Conservation (phyloP, 202 grass and related monocot genomes). For the Schoenoplectus tabernaemontani region DNA sequence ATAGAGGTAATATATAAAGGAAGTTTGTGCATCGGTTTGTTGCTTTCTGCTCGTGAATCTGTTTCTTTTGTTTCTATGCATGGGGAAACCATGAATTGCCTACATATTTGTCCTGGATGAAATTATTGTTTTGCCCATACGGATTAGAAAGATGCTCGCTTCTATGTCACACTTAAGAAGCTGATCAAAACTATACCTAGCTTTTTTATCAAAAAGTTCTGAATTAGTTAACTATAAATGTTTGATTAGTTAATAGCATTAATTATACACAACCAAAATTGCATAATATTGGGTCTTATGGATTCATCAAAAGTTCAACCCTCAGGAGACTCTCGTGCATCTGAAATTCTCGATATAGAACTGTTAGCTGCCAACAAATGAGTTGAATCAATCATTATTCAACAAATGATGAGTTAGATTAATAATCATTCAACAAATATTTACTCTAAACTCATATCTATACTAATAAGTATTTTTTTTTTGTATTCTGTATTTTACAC, state of each 20-base stretch:
- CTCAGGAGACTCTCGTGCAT: background rate
- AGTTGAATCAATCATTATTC: no score
- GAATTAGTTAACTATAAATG: background rate
- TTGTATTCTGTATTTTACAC: no score
- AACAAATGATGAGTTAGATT: no score
- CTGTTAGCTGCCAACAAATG: no score
- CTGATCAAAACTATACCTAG: background rate
- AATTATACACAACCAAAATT: background rate
- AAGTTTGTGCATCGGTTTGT: conserved; percentile 18
- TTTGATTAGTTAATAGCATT: background rate
- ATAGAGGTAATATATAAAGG: conserved; percentile 13
- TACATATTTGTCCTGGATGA: background rate
- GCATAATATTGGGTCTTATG: no score
- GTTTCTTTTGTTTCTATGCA: conserved; percentile 29
- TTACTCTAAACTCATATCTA: no score
- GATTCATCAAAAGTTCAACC: background rate
- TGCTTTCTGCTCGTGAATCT: conserved; percentile 31
- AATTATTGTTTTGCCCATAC: conserved; percentile 20
- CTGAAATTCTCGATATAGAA: background rate
- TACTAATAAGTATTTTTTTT: no score
- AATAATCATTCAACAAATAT: no score
- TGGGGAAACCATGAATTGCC: conserved; percentile 29
- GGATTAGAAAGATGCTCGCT: background rate
- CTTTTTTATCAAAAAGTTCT: background rate
- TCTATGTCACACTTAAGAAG: background rate